Evolutionary conservation across 2,329 filamentous ascomycete genomes (phyloP), one percentile per base, ranked within the genome.

Genomic region (Nemania serpens): DNA sequence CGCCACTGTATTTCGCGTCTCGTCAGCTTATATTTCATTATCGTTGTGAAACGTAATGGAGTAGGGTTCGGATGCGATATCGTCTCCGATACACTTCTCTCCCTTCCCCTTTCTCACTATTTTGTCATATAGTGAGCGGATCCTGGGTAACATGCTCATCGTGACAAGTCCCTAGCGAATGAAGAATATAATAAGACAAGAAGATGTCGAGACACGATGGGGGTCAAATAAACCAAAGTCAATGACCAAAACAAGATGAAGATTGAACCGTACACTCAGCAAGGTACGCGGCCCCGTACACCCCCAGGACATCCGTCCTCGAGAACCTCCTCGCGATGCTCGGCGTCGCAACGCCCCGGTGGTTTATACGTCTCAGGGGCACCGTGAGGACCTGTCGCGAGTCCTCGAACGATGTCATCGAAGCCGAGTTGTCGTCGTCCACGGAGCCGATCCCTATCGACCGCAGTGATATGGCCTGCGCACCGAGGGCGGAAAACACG

Each of bases 261-360:
- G 25, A 37, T 2, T 43, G 12, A 15, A 4, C 20, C 68, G 41
- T 66, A 74, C 73, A 45, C 58, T 74, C 68, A 22, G 70, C 72
- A 12, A 74, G 58, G 62, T 73, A 75, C 10, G 73, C 72, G 29
- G 72, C 70, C 6, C 73, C 72, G 18, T 68, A 72, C 7, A 72
- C 68, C 1, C 66, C 71, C 17, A 71, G 48, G 0, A 73, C 64
- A 33, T 73, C 68, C 5, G 71, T 65, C 39, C 66, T 69, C 46
- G 72, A 70, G 45, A 68, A 71, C 17, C 73, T 64, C 45, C 47
- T 69, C 6, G 65, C 66, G 10, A 73, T 34, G 49, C 70, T 73
- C 18, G 70, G 69, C 29, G 71, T 69, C 49, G 57, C 65, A 20
- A 68, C 55, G 12, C 69, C 69, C 15, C 51, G 48, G 22, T 69